Conservation (phyloP, 257 asterid species). For the Coffea canephora region DNA sequence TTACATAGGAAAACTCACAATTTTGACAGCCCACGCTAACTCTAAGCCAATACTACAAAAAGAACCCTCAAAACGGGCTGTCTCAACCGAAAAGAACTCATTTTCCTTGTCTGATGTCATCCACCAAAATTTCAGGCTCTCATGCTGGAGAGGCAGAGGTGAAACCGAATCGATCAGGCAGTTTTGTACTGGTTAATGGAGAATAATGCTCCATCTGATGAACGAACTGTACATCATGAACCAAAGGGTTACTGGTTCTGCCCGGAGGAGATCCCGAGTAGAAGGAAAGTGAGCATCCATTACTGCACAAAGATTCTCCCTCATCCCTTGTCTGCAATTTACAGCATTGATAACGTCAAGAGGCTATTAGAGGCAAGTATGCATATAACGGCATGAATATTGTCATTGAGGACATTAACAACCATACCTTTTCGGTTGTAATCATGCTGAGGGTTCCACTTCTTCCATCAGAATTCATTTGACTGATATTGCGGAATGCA, state of each 20-base stretch:
- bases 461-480: constrained; percentile 38
- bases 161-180: constrained; percentile 26
- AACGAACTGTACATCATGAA: constrained; percentile 50
- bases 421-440: constrained; percentile 40
- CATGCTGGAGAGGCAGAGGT: constrained; percentile 31
- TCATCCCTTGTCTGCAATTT: constrained; percentile 34
- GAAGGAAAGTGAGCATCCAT: constrained; percentile 22
- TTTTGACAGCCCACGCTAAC: neutral
- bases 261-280: constrained; percentile 53
- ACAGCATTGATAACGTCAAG: neutral
- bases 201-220: constrained; percentile 37
- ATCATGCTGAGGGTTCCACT: constrained; percentile 44
- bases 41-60: constrained; percentile 8
- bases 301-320: constrained; percentile 25
- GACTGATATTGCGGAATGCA: constrained; percentile 24
- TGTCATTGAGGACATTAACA: too few species aligned
- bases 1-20: constrained; percentile 13
- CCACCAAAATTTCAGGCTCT: neutral
- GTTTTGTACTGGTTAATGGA: constrained; percentile 30
- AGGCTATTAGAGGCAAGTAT: neutral
- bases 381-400: too few species aligned
- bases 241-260: constrained; percentile 54
- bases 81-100: constrained; percentile 7
- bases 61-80: constrained; percentile 1
- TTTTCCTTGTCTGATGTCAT: neutral